Percentiles rank a stretch among this genome's conserved stretches.
Evolutionary conservation across 352 stramenopile species (phyloP).

Genomic region (Saprolegnia diclina): DNA sequence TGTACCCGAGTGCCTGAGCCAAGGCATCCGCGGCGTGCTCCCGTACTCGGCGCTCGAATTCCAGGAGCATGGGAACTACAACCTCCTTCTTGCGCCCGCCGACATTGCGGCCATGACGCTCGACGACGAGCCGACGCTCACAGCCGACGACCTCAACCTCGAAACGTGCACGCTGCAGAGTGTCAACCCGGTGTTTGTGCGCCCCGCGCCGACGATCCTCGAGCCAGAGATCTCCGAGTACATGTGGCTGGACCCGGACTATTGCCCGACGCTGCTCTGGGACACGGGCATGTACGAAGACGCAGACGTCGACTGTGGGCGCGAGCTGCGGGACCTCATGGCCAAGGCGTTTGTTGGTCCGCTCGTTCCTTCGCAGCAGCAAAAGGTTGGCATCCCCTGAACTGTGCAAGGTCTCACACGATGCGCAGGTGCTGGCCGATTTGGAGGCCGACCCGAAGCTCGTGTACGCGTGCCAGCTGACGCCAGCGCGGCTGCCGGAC

Average conservation of each 20-base stretch:
- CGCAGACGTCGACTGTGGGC: constrained; percentile 56
- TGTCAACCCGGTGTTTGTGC: constrained; percentile 87
- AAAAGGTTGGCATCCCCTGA: constrained; percentile 46
- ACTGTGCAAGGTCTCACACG: background rate
- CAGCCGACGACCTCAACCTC: constrained; percentile 23
- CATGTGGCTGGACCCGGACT: constrained; percentile 90
- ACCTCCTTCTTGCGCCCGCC: constrained; percentile 20
- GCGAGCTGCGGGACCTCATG: constrained; percentile 87
- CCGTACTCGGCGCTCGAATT: constrained; percentile 75
- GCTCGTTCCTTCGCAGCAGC: constrained; percentile 82
- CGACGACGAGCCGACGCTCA: constrained; percentile 26
- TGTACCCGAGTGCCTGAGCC: constrained; percentile 68
- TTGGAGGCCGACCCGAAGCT: constrained; percentile 85
- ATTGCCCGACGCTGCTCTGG: constrained; percentile 87
- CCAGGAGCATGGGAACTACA: constrained; percentile 79
- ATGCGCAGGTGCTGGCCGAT: constrained; percentile 59
- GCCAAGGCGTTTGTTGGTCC: constrained; percentile 85
- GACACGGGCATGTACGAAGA: constrained; percentile 85
- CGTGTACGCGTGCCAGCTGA: constrained; percentile 90
- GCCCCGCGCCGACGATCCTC: constrained; percentile 73
- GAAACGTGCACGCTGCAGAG: constrained; percentile 43
- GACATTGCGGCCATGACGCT: constrained; percentile 24
- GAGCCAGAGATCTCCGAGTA: constrained; percentile 84
- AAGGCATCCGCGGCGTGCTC: constrained; percentile 73
- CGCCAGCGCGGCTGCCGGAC: constrained; percentile 90